Base-by-base conservation (phyloP, 768 basidiomycete species). In the Tricholoma hemisulphureum region DNA sequence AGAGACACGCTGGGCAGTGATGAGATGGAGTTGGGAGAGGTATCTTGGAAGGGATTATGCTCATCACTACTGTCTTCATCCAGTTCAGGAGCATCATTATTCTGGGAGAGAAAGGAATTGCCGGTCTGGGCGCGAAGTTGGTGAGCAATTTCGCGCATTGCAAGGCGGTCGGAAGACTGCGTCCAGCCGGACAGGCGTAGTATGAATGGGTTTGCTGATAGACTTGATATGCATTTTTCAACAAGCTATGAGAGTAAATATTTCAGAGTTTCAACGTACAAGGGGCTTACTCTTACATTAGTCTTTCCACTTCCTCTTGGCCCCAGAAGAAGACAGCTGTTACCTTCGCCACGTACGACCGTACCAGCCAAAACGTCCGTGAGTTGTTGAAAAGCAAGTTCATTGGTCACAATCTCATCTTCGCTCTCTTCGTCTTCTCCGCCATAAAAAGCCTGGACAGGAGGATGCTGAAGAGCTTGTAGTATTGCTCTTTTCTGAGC, bases 111-210 rank as follows among this genome's bases (percentile, higher is more conserved):
- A 57, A 85, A 80, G 1, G 80, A 77, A 31, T 75, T 75, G n/a
- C 85, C 89, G 0, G 91, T 93, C 71, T 93, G 89, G 60, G 83
- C 80, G 16, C 83, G 74, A 7, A 98, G 76, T 66, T 99, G 97
- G 51, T 86, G 76, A 0, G 93, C 93, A 61, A 98, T 91, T 70
- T 97, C 94, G 10, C 90, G 85, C 69, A 98, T 83, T n/a, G 97
- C 97, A 10, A 92, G 76, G 31, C 90, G 82, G 69, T 98, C 97
- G 28, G 86, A 93, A 26, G 80, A 82, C 63, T 98, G 95, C 1
- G 86, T 81, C 72, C 92, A 85, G 0, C 95, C 97, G 20, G 90
- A 92, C 2, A 99, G 78, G 1, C 88, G 85, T 45, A 99, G 79
- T 46, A 93, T 70, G 56, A 96, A 86, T 0, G 91, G 87, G 43